phyloP scores from a whole-genome alignment of 352 stramenopile species.

The Globisporangium ultimum region DNA sequence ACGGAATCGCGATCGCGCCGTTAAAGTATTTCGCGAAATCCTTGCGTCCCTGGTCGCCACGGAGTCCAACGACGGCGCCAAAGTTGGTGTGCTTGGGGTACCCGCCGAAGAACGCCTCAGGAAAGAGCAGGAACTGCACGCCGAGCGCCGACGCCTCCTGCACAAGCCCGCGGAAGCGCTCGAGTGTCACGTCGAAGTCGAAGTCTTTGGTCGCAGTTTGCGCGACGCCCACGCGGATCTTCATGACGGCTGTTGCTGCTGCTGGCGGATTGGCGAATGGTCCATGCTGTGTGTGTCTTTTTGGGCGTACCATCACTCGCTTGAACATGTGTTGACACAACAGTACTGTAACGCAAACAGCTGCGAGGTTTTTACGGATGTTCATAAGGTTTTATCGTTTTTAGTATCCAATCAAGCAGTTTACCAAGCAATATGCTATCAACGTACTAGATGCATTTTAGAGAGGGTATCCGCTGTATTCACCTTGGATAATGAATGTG shows the following conservation, averaged over 20 bases:
- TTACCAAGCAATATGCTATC: not conserved
- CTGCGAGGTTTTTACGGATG: not conserved
- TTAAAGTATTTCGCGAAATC: constrained; percentile 20
- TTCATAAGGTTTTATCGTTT: not conserved
- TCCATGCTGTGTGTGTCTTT: not conserved
- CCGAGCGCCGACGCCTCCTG: constrained; percentile 8
- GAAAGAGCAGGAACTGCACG: constrained; percentile 23
- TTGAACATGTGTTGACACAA: not conserved
- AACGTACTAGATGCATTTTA: not conserved
- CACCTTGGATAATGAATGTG: not conserved
- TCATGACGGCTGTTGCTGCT: constrained; percentile 5
- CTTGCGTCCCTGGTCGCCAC: constrained; percentile 14
- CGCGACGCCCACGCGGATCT: constrained; percentile 18
- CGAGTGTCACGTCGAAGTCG: constrained; percentile 20
- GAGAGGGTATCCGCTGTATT: not conserved
- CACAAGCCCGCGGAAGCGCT: constrained; percentile 16
- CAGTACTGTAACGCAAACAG: not conserved
- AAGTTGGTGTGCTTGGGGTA: constrained; percentile 27
- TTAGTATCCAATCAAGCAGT: not conserved
- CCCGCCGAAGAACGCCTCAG: constrained; percentile 24
- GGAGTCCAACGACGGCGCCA: constrained; percentile 15
- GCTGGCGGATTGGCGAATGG: not conserved
- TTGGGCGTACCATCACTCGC: not conserved
- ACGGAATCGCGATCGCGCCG: constrained; percentile 19
- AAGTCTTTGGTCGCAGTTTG: constrained; percentile 21